A percentile compares a stretch with the other conserved stretches of the same genome.
Conservation (phyloP, 2,329 filamentous ascomycete species). For the Penicillium corylophilum region DNA sequence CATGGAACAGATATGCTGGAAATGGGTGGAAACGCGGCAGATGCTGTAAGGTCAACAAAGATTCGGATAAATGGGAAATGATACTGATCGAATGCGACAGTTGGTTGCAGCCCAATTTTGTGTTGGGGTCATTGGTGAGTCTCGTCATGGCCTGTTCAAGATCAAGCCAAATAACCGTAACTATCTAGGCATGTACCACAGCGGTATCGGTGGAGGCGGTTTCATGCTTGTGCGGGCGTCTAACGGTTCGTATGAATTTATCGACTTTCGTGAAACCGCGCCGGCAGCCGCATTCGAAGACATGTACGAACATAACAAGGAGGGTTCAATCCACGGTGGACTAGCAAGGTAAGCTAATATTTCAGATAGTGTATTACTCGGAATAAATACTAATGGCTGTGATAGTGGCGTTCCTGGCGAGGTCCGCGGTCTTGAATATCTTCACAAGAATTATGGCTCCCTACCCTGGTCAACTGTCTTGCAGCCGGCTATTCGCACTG, state of each 20-base stretch:
- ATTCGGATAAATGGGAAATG: background rate
- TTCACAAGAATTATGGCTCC: slow-evolving; percentile 63
- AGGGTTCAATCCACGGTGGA: slow-evolving; percentile 68
- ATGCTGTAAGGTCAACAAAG: slow-evolving; percentile 55
- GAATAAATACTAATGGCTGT: slow-evolving; percentile 2
- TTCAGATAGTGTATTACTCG: no score
- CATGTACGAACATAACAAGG: slow-evolving; percentile 75
- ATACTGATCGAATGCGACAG: slow-evolving; percentile 27
- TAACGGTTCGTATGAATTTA: slow-evolving; percentile 75
- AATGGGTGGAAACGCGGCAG: slow-evolving; percentile 68
- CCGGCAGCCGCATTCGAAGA: slow-evolving; percentile 77
- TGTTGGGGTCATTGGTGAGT: slow-evolving; percentile 65
- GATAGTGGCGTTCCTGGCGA: slow-evolving; percentile 57
- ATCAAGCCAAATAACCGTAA: slow-evolving; percentile 1
- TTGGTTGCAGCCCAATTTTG: slow-evolving; percentile 73
- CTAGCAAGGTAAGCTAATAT: slow-evolving; percentile 55
- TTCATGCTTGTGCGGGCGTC: slow-evolving; percentile 78
- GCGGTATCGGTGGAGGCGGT: slow-evolving; percentile 82
- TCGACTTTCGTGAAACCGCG: slow-evolving; percentile 88
- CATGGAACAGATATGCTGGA: slow-evolving; percentile 66
- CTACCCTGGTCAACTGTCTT: slow-evolving; percentile 72
- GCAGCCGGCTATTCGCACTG: slow-evolving; percentile 70
- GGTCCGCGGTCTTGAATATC: slow-evolving; percentile 72
- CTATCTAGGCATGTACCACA: slow-evolving; percentile 66
- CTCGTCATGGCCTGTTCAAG: background rate